Percentiles rank a stretch among this genome's conserved stretches.
These are phyloP conservation scores for Suillus alpinus DNA, from an alignment of 768 basidiomycete species.

Conservation along the genomic window DNA sequence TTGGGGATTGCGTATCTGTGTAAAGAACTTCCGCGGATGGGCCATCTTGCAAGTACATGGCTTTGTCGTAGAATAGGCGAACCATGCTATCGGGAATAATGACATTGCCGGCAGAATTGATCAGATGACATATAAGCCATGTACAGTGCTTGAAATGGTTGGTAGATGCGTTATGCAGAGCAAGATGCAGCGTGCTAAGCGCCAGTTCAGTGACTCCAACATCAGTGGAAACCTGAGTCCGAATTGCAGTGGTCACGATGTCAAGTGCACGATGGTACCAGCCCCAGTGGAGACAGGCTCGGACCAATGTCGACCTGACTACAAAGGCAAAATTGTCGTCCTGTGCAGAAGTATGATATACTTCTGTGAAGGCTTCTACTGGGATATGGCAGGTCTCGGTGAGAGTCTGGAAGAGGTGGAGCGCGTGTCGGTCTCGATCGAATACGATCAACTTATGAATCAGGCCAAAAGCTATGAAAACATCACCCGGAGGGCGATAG, in stretches of 20 bases:
- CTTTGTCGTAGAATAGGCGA: conserved; percentile 44
- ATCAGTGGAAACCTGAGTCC: conserved; percentile 20
- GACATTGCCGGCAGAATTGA: conserved; percentile 25
- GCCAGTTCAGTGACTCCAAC: conserved; percentile 32
- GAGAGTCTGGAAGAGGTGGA: conserved; percentile 50
- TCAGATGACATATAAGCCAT: conserved; percentile 40
- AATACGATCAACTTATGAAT: conserved; percentile 40
- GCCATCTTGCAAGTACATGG: conserved; percentile 27
- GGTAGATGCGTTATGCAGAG: conserved; percentile 35
- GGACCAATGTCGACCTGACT: conserved; percentile 46
- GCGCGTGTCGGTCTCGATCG: conserved; percentile 34
- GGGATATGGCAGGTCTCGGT: conserved; percentile 45
- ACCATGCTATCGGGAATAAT: conserved; percentile 44
- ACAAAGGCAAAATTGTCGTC: conserved; percentile 43
- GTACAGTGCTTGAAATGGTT: conserved; percentile 38
- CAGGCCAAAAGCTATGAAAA: conserved; percentile 41
- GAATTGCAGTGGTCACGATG: conserved; percentile 34
- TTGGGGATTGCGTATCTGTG: conserved; percentile 36
- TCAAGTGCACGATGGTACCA: conserved; percentile 44
- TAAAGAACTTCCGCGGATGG: conserved; percentile 47
- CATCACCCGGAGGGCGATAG: conserved; percentile 37
- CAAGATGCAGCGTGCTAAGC: conserved; percentile 42
- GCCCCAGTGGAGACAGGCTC: conserved; percentile 53
- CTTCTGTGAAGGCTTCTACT: conserved; percentile 39
- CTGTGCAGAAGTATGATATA: conserved; percentile 31